These are phyloP conservation scores for Aquilaria agallochum DNA, from an alignment of 441 rosid genomes.

Conservation along the genomic window DNA sequence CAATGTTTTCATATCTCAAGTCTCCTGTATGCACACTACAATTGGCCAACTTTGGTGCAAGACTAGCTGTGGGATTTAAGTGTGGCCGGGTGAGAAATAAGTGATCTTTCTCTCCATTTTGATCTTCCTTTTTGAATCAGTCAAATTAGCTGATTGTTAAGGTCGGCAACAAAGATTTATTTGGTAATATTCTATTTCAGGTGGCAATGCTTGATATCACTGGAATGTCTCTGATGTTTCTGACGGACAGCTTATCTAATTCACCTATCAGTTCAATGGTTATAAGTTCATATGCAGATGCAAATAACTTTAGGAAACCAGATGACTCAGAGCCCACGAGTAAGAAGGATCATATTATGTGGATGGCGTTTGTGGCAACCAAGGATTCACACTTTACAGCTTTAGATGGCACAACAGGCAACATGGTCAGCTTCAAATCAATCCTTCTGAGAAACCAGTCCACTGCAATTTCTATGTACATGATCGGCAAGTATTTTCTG, in stretches of 20 bases:
- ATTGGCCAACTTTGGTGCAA: conserved; percentile 45
- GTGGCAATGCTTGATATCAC: conserved; percentile 72
- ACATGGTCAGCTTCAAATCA: conserved; percentile 34
- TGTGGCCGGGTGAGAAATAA: conserved; percentile 63
- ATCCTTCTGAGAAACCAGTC: conserved; percentile 33
- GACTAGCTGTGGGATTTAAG: conserved; percentile 72
- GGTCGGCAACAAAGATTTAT: conserved; percentile 17
- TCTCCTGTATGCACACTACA: conserved; percentile 52
- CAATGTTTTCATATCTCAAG: conserved; percentile 48
- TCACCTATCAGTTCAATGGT: conserved; percentile 56
- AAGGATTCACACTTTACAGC: conserved; percentile 48
- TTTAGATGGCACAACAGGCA: conserved; percentile 58
- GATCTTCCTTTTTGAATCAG: conserved; percentile 1
- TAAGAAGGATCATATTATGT: conserved; percentile 25
- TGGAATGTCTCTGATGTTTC: conserved; percentile 46
- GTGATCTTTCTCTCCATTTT: conserved; percentile 12
- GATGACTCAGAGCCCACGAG: conserved; percentile 26
- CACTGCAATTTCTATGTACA: conserved; percentile 50
- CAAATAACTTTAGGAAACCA: conserved; percentile 19
- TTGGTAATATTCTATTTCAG: conserved; percentile 44
- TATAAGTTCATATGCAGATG: conserved; percentile 35
- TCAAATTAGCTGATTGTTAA: conserved; percentile 5
- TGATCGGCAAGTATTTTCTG: conserved; percentile 48
- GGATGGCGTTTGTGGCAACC: conserved; percentile 41
- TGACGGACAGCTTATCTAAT: conserved; percentile 47